Conservation (phyloP, 345 rosid genomes). For the Turritis glabra region DNA sequence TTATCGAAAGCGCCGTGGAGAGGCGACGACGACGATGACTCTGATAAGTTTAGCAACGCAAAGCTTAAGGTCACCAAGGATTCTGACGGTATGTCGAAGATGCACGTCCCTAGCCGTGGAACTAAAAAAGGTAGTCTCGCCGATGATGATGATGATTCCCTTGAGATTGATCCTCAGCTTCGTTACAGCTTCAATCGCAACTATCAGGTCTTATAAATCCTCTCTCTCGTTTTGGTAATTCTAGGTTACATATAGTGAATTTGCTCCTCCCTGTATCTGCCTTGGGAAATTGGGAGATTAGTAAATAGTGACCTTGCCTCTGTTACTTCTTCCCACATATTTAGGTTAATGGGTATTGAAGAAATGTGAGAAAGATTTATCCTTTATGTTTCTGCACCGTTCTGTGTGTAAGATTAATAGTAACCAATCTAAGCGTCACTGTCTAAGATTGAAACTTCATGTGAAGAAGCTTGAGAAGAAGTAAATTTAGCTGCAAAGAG, state of each 20-base stretch:
- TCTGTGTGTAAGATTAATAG: neutral
- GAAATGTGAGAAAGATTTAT: neutral
- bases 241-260: neutral
- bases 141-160: slow-evolving; percentile 49
- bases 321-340: neutral
- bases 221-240: neutral
- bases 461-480: slow-evolving; percentile 5
- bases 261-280: neutral
- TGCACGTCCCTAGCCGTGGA: slow-evolving; percentile 69
- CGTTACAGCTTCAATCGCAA: slow-evolving; percentile 98
- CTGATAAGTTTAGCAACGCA: slow-evolving; percentile 67
- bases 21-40: slow-evolving; percentile 60
- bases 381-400: neutral
- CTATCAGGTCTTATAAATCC: slow-evolving; percentile 49
- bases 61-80: slow-evolving; percentile 77
- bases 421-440: too few relatives aligned
- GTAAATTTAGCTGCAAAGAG: neutral
- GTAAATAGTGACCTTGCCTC: neutral
- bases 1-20: slow-evolving; percentile 92
- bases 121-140: slow-evolving; percentile 34
- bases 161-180: slow-evolving; percentile 89
- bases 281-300: neutral
- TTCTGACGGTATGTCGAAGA: slow-evolving; percentile 68
- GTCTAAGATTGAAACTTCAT: too few relatives aligned
- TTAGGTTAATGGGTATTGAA: slow-evolving; percentile 2